Conservation (phyloP, 2,329 filamentous ascomycete species). For the Fonsecaea pedrosoi region DNA sequence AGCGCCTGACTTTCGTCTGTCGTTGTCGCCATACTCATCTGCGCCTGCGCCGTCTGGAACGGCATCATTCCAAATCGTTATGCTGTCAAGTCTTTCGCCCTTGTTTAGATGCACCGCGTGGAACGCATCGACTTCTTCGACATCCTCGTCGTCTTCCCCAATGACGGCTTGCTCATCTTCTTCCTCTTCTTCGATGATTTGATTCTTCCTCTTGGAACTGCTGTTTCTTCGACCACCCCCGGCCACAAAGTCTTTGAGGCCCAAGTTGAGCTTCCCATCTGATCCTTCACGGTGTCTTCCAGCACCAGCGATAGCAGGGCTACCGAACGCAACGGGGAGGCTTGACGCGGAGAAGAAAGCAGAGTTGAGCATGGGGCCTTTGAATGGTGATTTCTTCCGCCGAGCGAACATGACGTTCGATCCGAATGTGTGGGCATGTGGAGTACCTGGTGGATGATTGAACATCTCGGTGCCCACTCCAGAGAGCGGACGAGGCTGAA, state of each 20-base stretch:
- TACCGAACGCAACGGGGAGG: slow-evolving; percentile 43
- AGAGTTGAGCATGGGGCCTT: slow-evolving; percentile 53
- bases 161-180: slow-evolving; percentile 45
- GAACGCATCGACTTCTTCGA: slow-evolving; percentile 42
- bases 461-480: slow-evolving; percentile 24
- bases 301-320: slow-evolving; percentile 42
- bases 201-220: slow-evolving; percentile 39
- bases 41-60: slow-evolving; percentile 23
- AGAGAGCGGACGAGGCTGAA: slow-evolving; percentile 25
- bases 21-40: slow-evolving; percentile 5
- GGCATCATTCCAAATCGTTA: slow-evolving; percentile 39
- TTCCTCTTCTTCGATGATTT: slow-evolving; percentile 51
- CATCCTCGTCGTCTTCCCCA: slow-evolving; percentile 50
- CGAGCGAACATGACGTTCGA: slow-evolving; percentile 55
- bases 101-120: slow-evolving; percentile 35
- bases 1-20: background rate
- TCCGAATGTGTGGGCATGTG: slow-evolving; percentile 25
- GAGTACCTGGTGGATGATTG: slow-evolving; percentile 19
- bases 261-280: slow-evolving; percentile 39
- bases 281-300: slow-evolving; percentile 42
- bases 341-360: slow-evolving; percentile 43
- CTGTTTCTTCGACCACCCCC: slow-evolving; percentile 47
- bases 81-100: slow-evolving; percentile 40
- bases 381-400: slow-evolving; percentile 54
- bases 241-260: slow-evolving; percentile 29